A percentile compares a stretch with the other conserved stretches of the same genome.
Conservation (phyloP, 345 rosid species). For the Rhodamnia rubescens region DNA sequence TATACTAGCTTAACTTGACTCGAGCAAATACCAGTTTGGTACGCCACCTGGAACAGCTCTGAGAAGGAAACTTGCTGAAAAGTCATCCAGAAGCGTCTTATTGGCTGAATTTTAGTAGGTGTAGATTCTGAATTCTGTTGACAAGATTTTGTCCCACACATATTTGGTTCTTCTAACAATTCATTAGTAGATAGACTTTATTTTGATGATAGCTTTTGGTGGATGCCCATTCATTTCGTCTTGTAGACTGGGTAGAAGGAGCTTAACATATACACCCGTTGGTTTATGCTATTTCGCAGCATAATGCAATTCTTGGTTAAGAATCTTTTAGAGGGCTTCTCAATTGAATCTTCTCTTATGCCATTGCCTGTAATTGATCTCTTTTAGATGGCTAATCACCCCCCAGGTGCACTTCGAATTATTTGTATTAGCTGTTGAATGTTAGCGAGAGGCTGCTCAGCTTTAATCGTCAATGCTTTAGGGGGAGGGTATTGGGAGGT, state of each 20-base stretch:
- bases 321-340: not conserved
- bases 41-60: not conserved
- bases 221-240: not conserved
- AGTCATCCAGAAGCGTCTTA: not conserved
- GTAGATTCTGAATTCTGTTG: not conserved
- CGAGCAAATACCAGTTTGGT: not conserved
- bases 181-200: not conserved
- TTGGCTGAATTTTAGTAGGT: not conserved
- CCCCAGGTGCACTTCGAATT: not conserved
- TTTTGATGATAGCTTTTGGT: not conserved
- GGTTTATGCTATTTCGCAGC: not conserved
- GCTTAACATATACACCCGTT: not conserved
- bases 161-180: not conserved
- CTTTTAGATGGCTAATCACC: not conserved
- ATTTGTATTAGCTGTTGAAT: not conserved
- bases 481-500: not conserved
- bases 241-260: not conserved
- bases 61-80: not conserved
- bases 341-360: not conserved
- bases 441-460: not conserved
- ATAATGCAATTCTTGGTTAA: not conserved
- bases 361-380: not conserved
- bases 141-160: not conserved
- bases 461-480: not conserved
- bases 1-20: not conserved